Percentiles rank a stretch among this genome's conserved stretches.
phyloP scores from a whole-genome alignment of 1,284 basidiomycete species.

The Pascua sp. region DNA sequence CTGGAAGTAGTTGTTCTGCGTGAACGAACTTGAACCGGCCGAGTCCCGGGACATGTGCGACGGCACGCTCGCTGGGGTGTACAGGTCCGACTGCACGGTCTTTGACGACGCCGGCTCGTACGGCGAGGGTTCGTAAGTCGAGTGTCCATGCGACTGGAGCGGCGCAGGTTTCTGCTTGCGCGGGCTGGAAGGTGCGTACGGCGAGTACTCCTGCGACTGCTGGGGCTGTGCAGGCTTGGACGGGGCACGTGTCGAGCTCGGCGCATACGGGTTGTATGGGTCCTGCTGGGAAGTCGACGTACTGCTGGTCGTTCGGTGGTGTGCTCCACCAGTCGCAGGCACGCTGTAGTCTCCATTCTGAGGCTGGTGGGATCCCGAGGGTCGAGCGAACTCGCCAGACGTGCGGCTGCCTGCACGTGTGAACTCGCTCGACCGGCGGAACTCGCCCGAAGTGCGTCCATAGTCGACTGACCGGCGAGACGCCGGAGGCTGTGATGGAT shows the following conservation, averaged over 20 bases:
- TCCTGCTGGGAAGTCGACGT: constrained; percentile 1
- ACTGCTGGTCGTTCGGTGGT: background rate
- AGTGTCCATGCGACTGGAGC: constrained; percentile 4
- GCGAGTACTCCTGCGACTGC: constrained; percentile 3
- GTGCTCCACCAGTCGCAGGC: background rate
- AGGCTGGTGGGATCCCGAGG: background rate
- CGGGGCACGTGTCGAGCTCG: background rate
- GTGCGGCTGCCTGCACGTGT: background rate
- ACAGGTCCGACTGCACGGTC: background rate
- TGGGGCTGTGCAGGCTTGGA: background rate
- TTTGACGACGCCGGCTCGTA: constrained; percentile 12
- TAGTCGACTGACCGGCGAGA: too few relatives aligned
- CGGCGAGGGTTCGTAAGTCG: constrained; percentile 19
- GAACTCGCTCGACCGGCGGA: too few relatives aligned
- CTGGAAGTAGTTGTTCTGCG: constrained; percentile 48
- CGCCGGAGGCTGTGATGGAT: too few relatives aligned
- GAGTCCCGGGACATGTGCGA: too few relatives aligned
- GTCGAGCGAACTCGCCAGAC: background rate
- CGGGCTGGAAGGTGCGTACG: background rate
- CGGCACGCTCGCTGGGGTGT: too few relatives aligned
- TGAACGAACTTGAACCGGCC: too few relatives aligned
- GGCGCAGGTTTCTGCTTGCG: too few relatives aligned
- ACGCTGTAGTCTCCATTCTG: background rate
- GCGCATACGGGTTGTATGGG: constrained; percentile 12
- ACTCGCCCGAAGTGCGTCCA: too few relatives aligned